phyloP scores from a whole-genome alignment of 768 basidiomycete genomes.

The Tulasnella sp. region DNA sequence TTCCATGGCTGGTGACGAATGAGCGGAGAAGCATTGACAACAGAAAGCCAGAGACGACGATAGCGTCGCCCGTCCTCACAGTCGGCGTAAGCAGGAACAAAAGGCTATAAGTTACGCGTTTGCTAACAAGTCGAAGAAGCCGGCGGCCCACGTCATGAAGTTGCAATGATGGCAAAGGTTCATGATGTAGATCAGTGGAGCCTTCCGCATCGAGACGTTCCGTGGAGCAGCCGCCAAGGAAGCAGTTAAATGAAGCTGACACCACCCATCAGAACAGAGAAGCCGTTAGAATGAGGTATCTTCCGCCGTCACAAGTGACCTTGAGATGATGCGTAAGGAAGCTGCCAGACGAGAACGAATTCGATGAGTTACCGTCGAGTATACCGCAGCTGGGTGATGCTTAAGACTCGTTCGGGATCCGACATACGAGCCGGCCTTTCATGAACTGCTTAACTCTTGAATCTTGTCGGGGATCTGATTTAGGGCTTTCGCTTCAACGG shows the following conservation, averaged over 20 bases:
- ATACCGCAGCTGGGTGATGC: too few species aligned
- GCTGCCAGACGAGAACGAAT: too few species aligned
- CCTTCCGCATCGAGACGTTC: neutral
- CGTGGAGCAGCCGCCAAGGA: neutral
- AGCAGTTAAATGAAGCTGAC: neutral
- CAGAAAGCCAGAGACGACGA: neutral
- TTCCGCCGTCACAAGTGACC: too few species aligned
- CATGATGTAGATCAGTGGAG: neutral
- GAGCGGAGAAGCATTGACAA: neutral
- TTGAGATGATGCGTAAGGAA: too few species aligned
- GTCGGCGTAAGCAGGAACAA: neutral
- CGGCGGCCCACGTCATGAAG: neutral
- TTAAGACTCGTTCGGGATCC: too few species aligned
- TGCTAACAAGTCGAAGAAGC: neutral
- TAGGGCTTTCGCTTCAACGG: too few species aligned
- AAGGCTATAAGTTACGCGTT: neutral
- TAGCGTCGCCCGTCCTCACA: neutral
- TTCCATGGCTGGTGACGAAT: neutral
- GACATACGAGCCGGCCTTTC: too few species aligned
- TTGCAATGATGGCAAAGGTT: neutral
- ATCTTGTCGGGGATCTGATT: too few species aligned
- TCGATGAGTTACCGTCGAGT: too few species aligned
- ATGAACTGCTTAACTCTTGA: too few species aligned
- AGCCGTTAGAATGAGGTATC: neutral
- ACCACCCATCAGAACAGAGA: neutral